Evolutionary conservation across 176 grass and related monocot species (phyloP).

Genomic region (Oryza rufipogon): DNA sequence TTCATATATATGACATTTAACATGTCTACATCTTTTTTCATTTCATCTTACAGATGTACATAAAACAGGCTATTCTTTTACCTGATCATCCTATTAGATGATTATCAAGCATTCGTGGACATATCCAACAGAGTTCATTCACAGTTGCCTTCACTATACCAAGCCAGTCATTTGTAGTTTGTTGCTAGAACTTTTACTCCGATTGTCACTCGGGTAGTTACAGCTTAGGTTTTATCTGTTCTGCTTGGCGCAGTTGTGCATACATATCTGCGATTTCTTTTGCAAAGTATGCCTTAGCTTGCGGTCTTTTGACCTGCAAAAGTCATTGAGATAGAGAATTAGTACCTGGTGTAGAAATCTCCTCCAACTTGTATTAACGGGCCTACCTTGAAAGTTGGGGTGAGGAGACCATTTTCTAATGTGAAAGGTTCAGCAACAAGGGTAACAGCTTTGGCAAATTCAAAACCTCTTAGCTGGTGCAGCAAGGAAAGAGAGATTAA

Average conservation of each 20-base stretch:
- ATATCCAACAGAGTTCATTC: no score
- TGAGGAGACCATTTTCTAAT: constrained; percentile 93
- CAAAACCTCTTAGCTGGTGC: constrained; percentile 90
- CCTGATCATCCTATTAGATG: no score
- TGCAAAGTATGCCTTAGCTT: constrained; percentile 89
- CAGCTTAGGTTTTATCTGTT: constrained; percentile 38
- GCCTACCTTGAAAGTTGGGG: constrained; percentile 90
- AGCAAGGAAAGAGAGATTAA: neutral
- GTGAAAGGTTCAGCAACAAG: constrained; percentile 88
- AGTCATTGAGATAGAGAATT: neutral
- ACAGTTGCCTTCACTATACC: no score
- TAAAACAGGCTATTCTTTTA: no score
- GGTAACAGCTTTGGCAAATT: constrained; percentile 79
- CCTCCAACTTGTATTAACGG: constrained; percentile 19
- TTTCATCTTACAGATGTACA: no score
- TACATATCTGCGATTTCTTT: constrained; percentile 90
- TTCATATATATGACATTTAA: no score
- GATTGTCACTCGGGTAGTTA: constrained; percentile 15
- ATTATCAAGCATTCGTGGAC: no score
- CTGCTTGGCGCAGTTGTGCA: constrained; percentile 47
- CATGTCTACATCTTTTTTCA: no score
- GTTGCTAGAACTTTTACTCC: neutral
- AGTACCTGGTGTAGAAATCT: neutral
- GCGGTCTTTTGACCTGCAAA: constrained; percentile 82
- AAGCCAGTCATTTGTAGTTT: no score